Evolutionary conservation across 2,329 filamentous ascomycete genomes (phyloP), one percentile per base, ranked within the genome.

Genomic region (Penicillium sp.): DNA sequence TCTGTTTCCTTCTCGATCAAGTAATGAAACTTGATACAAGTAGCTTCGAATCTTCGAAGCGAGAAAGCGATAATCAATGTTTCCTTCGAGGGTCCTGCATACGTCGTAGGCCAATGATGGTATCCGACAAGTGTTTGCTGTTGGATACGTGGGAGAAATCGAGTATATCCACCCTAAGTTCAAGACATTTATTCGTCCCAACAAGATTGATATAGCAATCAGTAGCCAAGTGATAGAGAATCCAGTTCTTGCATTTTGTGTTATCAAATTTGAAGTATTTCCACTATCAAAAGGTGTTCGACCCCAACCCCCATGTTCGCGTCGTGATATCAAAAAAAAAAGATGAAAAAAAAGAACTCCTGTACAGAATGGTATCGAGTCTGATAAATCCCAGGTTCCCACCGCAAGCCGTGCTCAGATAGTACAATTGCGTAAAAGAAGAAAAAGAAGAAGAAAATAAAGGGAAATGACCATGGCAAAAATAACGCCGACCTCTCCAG

Each of bases 291-390:
- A 59, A 34, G 3, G 32, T 54, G 16, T 50, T 19, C 43, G 27
- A 34, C 35, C 38, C 59, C 32, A 49, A 39, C 49, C 47, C 44
- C 54, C 47, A 56, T 42, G 11, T 54, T 47, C 50, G 49, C 56
- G 46, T 51, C n/a, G 18, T 49, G 36, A 55, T 42, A 52, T 57
- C 51, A 58, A 14, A 10, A 34, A 34, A 34, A 14, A 34, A 34
- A 34, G 13, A 34, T 4, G 58, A 55, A 41, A 60, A 61, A 60
- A 58, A 63, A 64, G 27, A 68, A 66, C 60, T 62, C 65, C 66
- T 66, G 58, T 66, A 64, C 64, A 67, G 62, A 68, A 69, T 72
- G 69, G 69, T 70, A 70, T 70, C 63, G 65, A 69, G 64, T 71
- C 56, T 63, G 64, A 60, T 47, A 51, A 63, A 66, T 58, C 56